A percentile compares a stretch with the other conserved stretches of the same genome.
Conservation (phyloP, 1,139 yeast genomes). For the Insectozyma bohioensis region DNA sequence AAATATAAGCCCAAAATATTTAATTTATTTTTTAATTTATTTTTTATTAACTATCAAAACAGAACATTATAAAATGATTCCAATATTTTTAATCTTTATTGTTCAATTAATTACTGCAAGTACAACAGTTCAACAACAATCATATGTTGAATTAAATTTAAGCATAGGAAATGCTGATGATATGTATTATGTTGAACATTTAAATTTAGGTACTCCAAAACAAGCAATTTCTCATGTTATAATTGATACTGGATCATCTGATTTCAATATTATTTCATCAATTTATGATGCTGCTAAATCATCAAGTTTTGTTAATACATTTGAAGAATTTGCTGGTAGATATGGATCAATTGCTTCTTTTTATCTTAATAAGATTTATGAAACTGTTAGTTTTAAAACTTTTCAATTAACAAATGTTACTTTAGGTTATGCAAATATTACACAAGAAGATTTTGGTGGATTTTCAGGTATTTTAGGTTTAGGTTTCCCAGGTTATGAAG, state of each 20-base stretch:
- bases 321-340: slow-evolving; percentile 9
- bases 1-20: no score
- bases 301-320: slow-evolving; percentile 13
- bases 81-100: no score
- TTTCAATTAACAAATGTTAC: slow-evolving; percentile 7
- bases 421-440: slow-evolving; percentile 8
- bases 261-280: slow-evolving; percentile 16
- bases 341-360: slow-evolving; percentile 20
- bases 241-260: slow-evolving; percentile 26
- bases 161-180: slow-evolving; percentile 4
- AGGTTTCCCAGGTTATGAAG: slow-evolving; percentile 18
- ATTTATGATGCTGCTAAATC: slow-evolving; percentile 15
- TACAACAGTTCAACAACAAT: slow-evolving; percentile 1
- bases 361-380: slow-evolving; percentile 12
- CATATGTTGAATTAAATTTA: slow-evolving; percentile 3
- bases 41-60: no score
- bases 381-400: slow-evolving; percentile 12
- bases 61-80: no score
- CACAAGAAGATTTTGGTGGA: slow-evolving; percentile 5
- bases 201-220: slow-evolving; percentile 18
- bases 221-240: slow-evolving; percentile 16
- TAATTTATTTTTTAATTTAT: no score
- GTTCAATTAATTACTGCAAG: slow-evolving; percentile 1
- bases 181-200: slow-evolving; percentile 16
- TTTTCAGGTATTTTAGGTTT: slow-evolving; percentile 21